Evolutionary conservation across 2,329 filamentous ascomycete species (phyloP), one percentile per base, ranked within the genome.

Genomic region (Colletotrichum godetiae): DNA sequence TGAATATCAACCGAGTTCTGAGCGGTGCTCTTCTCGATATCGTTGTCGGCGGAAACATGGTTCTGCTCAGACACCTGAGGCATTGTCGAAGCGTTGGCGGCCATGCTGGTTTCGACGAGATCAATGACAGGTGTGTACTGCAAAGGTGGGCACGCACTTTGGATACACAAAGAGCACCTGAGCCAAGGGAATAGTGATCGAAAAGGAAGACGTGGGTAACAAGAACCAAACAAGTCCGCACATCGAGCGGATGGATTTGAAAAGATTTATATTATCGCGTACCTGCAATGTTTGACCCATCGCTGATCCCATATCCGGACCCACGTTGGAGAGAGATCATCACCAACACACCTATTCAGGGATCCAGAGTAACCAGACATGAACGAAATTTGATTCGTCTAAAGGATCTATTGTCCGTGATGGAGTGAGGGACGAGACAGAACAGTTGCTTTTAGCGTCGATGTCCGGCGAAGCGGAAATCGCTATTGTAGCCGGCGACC

Each of bases 281-380:
- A 63, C 69, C 56, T 49, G 19, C 11, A 7, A 58, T 37, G 42
- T 29, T 11, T 35, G 65, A 63, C 58, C 66, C 65, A 46, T 58
- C 15, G 66, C 59, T 64, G 58, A 69, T 64, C 42, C 53, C 27
- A 62, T 13, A 13, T 31, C 22, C 65, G 10, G 61, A 33, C 69
- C 69, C 69, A 72, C 66, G 59, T 68, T n/a, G 22, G 37, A 46
- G 42, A 64, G 8, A 37, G 31, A 69, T 64, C 59, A n/a, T 59
- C 59, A 46, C 22, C 13, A 42, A 55, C 31, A 24, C 31, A 49
- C 37, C 46, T 57, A 10, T 15, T 87, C 87, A 27, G 88, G 88
- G 75, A 79, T 86, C 22, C 83, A 83, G 68, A 76, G 78, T 19
- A 86, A 82, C 74, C 66, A 84, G 68, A 81, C 19, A 42, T 46